Conservation (phyloP, 2,329 filamentous ascomycete genomes). For the Aureobasidium sp. region DNA sequence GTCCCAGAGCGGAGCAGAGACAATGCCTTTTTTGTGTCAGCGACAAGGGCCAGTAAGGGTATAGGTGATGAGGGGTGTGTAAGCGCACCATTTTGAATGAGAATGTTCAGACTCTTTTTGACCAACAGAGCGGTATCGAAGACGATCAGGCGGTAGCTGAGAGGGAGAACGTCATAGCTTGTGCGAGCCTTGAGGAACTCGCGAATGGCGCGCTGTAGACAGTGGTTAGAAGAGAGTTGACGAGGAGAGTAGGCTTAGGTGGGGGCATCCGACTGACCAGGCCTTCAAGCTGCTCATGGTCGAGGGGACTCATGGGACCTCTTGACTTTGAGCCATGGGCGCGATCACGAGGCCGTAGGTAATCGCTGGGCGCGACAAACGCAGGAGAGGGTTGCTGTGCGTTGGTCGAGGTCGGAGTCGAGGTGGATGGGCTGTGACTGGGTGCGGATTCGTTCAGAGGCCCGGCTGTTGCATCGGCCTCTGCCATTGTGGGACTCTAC, state of each 20-base stretch:
- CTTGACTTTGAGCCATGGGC: constrained; percentile 18
- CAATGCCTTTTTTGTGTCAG: constrained; percentile 61
- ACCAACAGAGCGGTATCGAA: constrained; percentile 93
- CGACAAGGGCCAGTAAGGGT: neutral
- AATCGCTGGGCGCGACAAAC: constrained; percentile 33
- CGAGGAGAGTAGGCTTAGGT: constrained; percentile 11
- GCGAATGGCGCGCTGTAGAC: constrained; percentile 69
- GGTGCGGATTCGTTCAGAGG: constrained; percentile 8
- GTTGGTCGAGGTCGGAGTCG: neutral
- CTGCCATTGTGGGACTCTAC: constrained; percentile 4
- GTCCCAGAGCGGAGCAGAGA: constrained; percentile 95
- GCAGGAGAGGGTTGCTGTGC: constrained; percentile 19
- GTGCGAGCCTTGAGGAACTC: constrained; percentile 94
- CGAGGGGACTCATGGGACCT: constrained; percentile 51
- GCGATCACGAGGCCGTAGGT: constrained; percentile 25
- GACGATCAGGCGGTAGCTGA: constrained; percentile 92
- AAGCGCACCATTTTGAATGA: constrained; percentile 80
- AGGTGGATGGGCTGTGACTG: neutral
- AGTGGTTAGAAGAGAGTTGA: constrained; percentile 13
- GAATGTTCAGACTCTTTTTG: constrained; percentile 91
- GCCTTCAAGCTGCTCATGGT: constrained; percentile 71
- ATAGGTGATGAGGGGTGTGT: neutral
- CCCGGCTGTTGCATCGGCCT: constrained; percentile 12
- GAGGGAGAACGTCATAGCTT: constrained; percentile 93
- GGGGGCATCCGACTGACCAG: constrained; percentile 51